Conservation (phyloP, 1,284 basidiomycete genomes). For the Amylostereum chailletii region DNA sequence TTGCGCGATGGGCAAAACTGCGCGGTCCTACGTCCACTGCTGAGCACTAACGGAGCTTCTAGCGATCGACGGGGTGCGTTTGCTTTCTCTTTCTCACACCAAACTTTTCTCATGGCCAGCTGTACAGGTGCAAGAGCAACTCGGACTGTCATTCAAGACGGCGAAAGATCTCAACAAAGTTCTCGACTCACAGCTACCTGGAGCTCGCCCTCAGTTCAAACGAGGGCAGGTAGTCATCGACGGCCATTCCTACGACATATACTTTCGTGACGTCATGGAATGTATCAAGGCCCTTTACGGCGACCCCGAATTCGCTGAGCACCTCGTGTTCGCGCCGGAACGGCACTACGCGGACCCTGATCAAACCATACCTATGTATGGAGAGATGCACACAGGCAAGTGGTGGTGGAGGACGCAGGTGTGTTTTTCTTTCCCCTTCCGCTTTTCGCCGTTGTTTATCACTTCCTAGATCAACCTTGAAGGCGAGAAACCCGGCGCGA, state of each 20-base stretch:
- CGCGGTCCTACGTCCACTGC: not conserved
- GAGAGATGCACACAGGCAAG: not conserved
- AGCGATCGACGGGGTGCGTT: not conserved
- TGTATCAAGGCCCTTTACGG: not conserved
- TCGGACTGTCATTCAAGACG: not conserved
- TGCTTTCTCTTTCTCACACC: not conserved
- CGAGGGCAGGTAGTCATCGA: not conserved
- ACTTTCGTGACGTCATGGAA: not conserved
- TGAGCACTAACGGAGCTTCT: not conserved
- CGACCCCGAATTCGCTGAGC: not conserved
- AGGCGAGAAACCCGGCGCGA: not conserved
- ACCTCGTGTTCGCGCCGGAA: not conserved
- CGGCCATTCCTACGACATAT: not conserved
- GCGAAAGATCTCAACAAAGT: not conserved
- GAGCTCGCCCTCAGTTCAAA: not conserved
- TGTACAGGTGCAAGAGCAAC: not conserved
- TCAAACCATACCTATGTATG: not conserved
- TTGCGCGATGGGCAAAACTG: not conserved
- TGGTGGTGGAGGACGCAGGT: slow-evolving; percentile 1
- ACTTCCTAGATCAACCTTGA: not conserved
- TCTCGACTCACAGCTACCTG: not conserved
- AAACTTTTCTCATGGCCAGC: not conserved
- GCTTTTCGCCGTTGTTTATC: not conserved
- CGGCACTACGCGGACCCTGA: not conserved
- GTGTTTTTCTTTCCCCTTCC: no score